Base-by-base conservation (phyloP, 257 asterid genomes). In the Solanum sejunctum region DNA sequence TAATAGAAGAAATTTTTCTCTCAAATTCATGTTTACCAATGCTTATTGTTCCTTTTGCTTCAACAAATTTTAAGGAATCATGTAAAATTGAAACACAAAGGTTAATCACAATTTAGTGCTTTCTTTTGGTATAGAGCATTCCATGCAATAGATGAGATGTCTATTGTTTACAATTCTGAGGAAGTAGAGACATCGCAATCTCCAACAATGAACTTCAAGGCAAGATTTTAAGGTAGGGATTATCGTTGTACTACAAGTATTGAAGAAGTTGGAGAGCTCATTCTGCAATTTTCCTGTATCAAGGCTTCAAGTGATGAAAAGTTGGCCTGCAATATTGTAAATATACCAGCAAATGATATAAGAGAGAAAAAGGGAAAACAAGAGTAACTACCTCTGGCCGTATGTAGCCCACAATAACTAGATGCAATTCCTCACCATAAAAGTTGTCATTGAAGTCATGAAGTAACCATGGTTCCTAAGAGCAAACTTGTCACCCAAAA, bases 391-490 rank as follows among this genome's bases (percentile, higher is more conserved):
- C n/a, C n/a, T n/a, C n/a, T n/a, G n/a, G n/a, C n/a, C n/a, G n/a
- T n/a, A n/a, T n/a, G n/a, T n/a, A n/a, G n/a, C n/a, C n/a, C n/a
- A n/a, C n/a, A n/a, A n/a, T n/a, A n/a, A n/a, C n/a, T n/a, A n/a
- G n/a, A n/a, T n/a, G n/a, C n/a, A n/a, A n/a, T n/a, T n/a, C n/a
- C n/a, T n/a, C n/a, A n/a, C n/a, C n/a, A n/a, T n/a, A n/a, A n/a
- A n/a, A n/a, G n/a, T n/a, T n/a, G n/a, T n/a, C n/a, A n/a, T n/a
- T n/a, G n/a, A n/a, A n/a, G n/a, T n/a, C n/a, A n/a, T n/a, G n/a
- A n/a, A n/a, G n/a, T n/a, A n/a, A n/a, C n/a, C n/a, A n/a, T n/a
- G 99, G 98, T 89, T 96, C 99, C 99, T 95, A 88, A 81, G 80
- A 75, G 84, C 55, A 84, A 81, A 83, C 88, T 67, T 78, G 56